Base-by-base conservation (phyloP, 2,329 filamentous ascomycete genomes). In the Nigrospora osmanthi region DNA sequence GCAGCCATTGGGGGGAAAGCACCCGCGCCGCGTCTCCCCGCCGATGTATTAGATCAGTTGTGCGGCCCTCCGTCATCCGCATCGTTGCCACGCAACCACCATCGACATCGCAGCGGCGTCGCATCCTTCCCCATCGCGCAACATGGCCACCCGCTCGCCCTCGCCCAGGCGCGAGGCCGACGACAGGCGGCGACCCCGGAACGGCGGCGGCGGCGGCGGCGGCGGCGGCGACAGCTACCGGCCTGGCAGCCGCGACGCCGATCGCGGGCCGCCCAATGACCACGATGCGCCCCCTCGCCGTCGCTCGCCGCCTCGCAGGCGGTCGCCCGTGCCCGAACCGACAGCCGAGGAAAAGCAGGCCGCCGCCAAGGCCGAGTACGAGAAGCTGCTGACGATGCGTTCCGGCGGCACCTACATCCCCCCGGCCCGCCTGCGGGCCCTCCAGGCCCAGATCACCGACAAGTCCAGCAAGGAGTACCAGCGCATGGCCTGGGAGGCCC, bases 371-470 rank as follows among this genome's bases (percentile, higher is more conserved):
- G 87, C 89, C 52, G 90, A 96, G 71, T 94, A 95, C 68, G 84
- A 94, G 67, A 91, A 91, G 68, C 78, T 97, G 49, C 72, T 95
- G 55, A 93, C 80, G 53, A 91, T 95, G 80, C 86, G 93, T 54
- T 95, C 89, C 40, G 93, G 93, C 52, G 93, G 93, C 55, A 95
- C 89, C 19, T 98, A 98, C 63, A 95, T 98, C 49, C 93, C 93
- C 16, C 93, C 93, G 0, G 91, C 91, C 43, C 80, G 89, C 55
- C 73, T 98, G 60, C 82, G 89, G 55, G 91, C 91, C 35, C 78
- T 98, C 49, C 93, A 98, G 70, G 88, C 90, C 43, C 89, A 95
- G 67, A 95, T 98, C 65, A 96, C 89, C 50, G 93, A 98, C 70
- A 95, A 95, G 73, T 83, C 79, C 44, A 94, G 85, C 66, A 94